Base-by-base conservation (phyloP, 2,329 filamentous ascomycete species). In the Fusarium chuoi region DNA sequence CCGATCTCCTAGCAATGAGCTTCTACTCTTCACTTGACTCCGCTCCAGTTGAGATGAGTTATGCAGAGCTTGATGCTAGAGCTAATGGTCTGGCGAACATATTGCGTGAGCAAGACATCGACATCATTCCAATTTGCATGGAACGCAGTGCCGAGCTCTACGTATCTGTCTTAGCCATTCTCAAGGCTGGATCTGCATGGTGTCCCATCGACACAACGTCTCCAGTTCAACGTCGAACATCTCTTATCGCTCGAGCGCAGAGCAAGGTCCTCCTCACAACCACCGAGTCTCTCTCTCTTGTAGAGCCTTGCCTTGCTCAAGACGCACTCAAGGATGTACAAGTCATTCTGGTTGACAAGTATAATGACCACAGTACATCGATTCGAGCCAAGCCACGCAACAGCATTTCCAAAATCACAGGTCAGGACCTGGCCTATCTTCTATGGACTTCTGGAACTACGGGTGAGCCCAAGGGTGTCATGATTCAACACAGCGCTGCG, bases 371-470 rank as follows among this genome's bases (percentile, higher is more conserved):
- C 7, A 52, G 48, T 5, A 57, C 69, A 1, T 44, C 35, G 1
- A 7, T 46, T 11, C 41, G 54, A 14, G 28, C 69, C 1, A 52
- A 35, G 0, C 69, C 69, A 5, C 70, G 70, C 0, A 12, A 44
- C 2, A 60, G 70, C 4, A 10, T 65, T 8, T 14, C 45, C 2
- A 51, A 8, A 0, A 49, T 73, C 26, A 28, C 20, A 0, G 70
- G 70, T 0, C 26, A 54, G 7, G 54, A 73, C 5, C n/a, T 72
- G 14, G 70, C 70, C 1, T 72, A 72, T 33, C 26, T 72, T 1
- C 30, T 72, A 0, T 72, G 70, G 70, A 72, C 69, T 7, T 72
- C 70, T 2, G 70, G 70, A 10, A 72, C 70, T 0, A 72, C 70
- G 0, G 70, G 70, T 3, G 64, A 72, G 5, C 70, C 69, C 13